Percentiles rank a stretch among this genome's conserved stretches.
Evolutionary conservation across 352 stramenopile genomes (phyloP).

Genomic region (Phytopythium helicoides): DNA sequence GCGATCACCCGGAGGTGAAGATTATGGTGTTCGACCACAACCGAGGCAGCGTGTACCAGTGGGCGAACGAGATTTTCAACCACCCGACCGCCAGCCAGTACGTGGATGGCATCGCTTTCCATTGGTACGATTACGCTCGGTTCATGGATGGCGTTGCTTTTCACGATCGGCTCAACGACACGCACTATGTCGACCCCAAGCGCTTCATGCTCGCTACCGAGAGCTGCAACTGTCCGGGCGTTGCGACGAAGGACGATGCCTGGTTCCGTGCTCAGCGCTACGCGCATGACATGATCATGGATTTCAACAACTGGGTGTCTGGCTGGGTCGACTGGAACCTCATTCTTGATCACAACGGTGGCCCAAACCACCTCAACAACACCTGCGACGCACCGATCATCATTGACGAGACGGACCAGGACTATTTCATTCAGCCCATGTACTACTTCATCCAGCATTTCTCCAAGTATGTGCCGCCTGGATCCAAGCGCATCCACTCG

Average conservation of each 20-base stretch:
- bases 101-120: slow-evolving; percentile 89
- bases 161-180: slow-evolving; percentile 73
- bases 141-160: slow-evolving; percentile 74
- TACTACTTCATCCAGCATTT: slow-evolving; percentile 92
- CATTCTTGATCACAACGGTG: slow-evolving; percentile 80
- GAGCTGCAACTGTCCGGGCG: slow-evolving; percentile 73
- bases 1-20: slow-evolving; percentile 86
- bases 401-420: slow-evolving; percentile 48
- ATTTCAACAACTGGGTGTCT: slow-evolving; percentile 85
- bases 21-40: slow-evolving; percentile 94
- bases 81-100: slow-evolving; percentile 63
- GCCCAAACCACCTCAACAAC: slow-evolving; percentile 87
- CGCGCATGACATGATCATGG: slow-evolving; percentile 87
- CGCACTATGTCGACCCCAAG: slow-evolving; percentile 55
- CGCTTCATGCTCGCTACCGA: slow-evolving; percentile 71
- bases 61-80: slow-evolving; percentile 70
- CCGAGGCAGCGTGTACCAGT: slow-evolving; percentile 67
- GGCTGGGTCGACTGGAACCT: slow-evolving; percentile 94
- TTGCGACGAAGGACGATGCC: slow-evolving; percentile 47
- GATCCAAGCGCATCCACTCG: slow-evolving; percentile 60
- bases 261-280: slow-evolving; percentile 88
- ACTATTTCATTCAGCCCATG: slow-evolving; percentile 85
- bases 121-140: slow-evolving; percentile 81
- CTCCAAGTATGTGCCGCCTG: slow-evolving; percentile 79
- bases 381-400: slow-evolving; percentile 55